Evolutionary conservation across 129 eudicot species (phyloP).

Genomic region (Artemisia argyi): DNA sequence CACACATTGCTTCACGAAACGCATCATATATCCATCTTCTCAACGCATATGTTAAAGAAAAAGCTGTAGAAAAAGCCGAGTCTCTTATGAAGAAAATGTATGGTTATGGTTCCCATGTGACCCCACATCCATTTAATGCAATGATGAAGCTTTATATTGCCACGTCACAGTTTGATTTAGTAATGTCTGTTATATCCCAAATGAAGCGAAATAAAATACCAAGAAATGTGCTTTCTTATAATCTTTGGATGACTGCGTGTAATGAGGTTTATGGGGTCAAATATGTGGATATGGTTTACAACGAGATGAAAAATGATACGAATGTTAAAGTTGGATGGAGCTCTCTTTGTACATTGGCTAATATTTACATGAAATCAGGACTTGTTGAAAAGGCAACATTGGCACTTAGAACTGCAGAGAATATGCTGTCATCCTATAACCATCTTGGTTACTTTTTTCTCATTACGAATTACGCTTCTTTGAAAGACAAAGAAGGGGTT

Average conservation of each 20-base stretch:
- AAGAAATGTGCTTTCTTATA: conserved; percentile 58
- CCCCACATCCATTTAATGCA: conserved; percentile 55
- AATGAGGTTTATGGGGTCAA: conserved; percentile 40
- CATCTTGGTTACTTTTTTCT: conserved; percentile 56
- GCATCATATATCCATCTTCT: conserved; percentile 60
- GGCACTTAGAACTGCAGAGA: conserved; percentile 47
- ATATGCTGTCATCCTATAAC: conserved; percentile 37
- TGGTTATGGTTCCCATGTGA: conserved; percentile 32
- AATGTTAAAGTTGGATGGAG: conserved; percentile 60
- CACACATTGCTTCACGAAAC: conserved; percentile 39
- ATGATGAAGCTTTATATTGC: conserved; percentile 70
- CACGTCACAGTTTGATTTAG: conserved; percentile 48
- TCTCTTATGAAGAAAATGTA: conserved; percentile 52
- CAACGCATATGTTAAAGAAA: conserved; percentile 43
- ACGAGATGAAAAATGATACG: conserved; percentile 49
- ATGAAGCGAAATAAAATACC: conserved; percentile 51
- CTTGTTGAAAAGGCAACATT: conserved; percentile 36
- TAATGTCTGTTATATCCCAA: conserved; percentile 40
- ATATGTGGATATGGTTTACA: conserved; percentile 40
- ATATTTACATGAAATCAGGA: conserved; percentile 46
- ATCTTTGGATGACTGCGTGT: conserved; percentile 64
- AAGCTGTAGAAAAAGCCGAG: conserved; percentile 52
- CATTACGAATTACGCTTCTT: conserved; percentile 46
- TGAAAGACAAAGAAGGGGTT: conserved; percentile 48
- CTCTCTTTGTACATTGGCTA: conserved; percentile 58